phyloP scores from a whole-genome alignment of 2,329 filamentous ascomycete genomes.

The Colletotrichum simmondsii region DNA sequence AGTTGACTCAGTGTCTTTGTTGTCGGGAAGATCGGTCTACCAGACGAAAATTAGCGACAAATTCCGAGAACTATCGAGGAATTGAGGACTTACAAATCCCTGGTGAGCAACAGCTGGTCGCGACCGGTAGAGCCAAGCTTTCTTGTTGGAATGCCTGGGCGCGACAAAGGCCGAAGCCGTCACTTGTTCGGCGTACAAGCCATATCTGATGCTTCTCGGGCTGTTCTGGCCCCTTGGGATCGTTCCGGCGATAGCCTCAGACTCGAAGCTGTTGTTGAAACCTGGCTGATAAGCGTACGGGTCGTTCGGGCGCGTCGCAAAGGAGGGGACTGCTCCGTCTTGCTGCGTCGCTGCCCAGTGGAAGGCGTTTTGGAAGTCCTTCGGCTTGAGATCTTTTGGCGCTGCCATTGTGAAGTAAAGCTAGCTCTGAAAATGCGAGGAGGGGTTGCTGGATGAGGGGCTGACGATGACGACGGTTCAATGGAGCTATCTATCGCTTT shows the following conservation, averaged over 20 bases:
- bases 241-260: conserved; percentile 57
- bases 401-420: conserved; percentile 1
- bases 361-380: conserved; percentile 61
- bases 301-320: conserved; percentile 52
- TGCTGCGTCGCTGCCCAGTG: conserved; percentile 72
- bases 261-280: conserved; percentile 61
- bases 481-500: background rate
- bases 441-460: background rate
- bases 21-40: conserved; percentile 34
- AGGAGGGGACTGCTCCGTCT: conserved; percentile 64
- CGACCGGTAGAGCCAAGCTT: conserved; percentile 44
- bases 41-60: background rate
- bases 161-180: conserved; percentile 49
- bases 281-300: conserved; percentile 65
- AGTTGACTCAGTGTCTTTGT: conserved; percentile 49
- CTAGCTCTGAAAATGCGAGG: background rate
- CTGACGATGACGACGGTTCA: background rate
- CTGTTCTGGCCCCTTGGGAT: conserved; percentile 58
- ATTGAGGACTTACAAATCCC: conserved; percentile 24
- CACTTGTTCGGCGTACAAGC: conserved; percentile 55
- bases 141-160: conserved; percentile 43
- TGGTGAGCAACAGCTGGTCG: conserved; percentile 45
- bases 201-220: conserved; percentile 51
- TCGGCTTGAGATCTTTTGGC: background rate
- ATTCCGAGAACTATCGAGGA: too few relatives aligned